These are phyloP conservation scores for Leccinellum luteum DNA, from an alignment of 768 basidiomycete species.

Conservation along the genomic window DNA sequence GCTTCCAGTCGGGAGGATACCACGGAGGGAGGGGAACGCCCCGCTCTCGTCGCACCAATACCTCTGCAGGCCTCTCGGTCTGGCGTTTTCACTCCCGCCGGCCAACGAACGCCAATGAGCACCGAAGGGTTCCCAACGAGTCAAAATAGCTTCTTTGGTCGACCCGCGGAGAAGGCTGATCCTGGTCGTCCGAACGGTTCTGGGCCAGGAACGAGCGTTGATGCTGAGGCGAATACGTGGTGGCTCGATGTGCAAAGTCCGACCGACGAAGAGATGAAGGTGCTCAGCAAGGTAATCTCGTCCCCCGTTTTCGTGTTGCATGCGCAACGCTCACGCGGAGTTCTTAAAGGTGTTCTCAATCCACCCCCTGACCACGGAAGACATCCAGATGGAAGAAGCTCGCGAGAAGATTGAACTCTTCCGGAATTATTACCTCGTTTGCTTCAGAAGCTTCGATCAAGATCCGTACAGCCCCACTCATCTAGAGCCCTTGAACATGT, in stretches of 20 bases:
- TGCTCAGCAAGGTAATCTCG: slow-evolving; percentile 76
- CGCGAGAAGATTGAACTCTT: slow-evolving; percentile 99
- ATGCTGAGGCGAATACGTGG: slow-evolving; percentile 84
- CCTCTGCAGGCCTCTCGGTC: slow-evolving; percentile 8
- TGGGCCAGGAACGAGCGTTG: slow-evolving; percentile 22
- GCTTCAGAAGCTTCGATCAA: slow-evolving; percentile 99
- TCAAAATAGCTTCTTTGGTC: slow-evolving; percentile 18
- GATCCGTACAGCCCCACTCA: slow-evolving; percentile 96
- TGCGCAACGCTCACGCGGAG: neutral
- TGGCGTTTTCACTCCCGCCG: slow-evolving; percentile 2
- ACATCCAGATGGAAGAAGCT: slow-evolving; percentile 99
- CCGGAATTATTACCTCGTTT: slow-evolving; percentile 97
- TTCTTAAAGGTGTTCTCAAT: slow-evolving; percentile 82
- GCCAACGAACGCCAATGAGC: slow-evolving; percentile 7
- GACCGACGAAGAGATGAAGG: slow-evolving; percentile 98
- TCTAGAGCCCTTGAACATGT: slow-evolving; percentile 98
- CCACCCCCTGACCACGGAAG: slow-evolving; percentile 97
- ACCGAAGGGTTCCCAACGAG: slow-evolving; percentile 1
- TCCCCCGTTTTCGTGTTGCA: neutral
- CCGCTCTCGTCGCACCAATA: slow-evolving; percentile 5
- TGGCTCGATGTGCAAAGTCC: slow-evolving; percentile 94
- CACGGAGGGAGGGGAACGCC: neutral
- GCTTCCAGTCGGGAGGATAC: slow-evolving; percentile 6
- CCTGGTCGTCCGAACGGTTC: slow-evolving; percentile 22
- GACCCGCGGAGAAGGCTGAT: slow-evolving; percentile 19